Conservation (phyloP, 768 basidiomycete species). For the Russula lepida region DNA sequence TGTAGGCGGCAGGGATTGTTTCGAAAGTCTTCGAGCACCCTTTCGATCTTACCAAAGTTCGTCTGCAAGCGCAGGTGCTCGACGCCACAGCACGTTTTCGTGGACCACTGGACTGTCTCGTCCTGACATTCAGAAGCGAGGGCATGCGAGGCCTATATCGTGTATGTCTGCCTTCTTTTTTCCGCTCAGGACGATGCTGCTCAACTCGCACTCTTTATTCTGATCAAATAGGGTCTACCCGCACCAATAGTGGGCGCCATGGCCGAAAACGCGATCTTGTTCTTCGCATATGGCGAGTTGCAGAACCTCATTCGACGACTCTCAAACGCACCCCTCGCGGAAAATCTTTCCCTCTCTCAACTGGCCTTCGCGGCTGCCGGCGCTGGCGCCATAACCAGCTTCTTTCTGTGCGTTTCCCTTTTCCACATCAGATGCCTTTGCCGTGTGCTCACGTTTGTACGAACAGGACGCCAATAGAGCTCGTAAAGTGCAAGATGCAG, state of each 20-base stretch:
- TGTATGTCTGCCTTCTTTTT: slow-evolving; percentile 37
- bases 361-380: slow-evolving; percentile 74
- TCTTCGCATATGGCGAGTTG: slow-evolving; percentile 75
- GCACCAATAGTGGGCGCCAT: slow-evolving; percentile 89
- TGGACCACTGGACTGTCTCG: slow-evolving; percentile 83
- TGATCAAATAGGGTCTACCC: slow-evolving; percentile 55
- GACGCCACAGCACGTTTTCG: slow-evolving; percentile 61
- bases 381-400: slow-evolving; percentile 82
- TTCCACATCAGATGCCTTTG: not conserved
- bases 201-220: not conserved
- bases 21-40: slow-evolving; percentile 92
- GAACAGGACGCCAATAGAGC: slow-evolving; percentile 80
- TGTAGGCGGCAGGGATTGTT: slow-evolving; percentile 74
- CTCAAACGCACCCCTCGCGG: slow-evolving; percentile 29
- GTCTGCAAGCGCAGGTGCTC: slow-evolving; percentile 85
- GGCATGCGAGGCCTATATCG: slow-evolving; percentile 82
- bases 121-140: slow-evolving; percentile 72
- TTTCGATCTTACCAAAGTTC: slow-evolving; percentile 91
- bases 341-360: slow-evolving; percentile 53
- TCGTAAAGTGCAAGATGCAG: slow-evolving; percentile 97
- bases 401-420: slow-evolving; percentile 58
- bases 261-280: slow-evolving; percentile 84
- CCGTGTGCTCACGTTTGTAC: not conserved
- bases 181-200: not conserved
- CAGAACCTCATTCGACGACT: slow-evolving; percentile 50